Percentiles rank a stretch among this genome's conserved stretches.
These are phyloP conservation scores for Leavenworthia alabamica DNA, from an alignment of 345 rosid genomes.

Conservation along the genomic window DNA sequence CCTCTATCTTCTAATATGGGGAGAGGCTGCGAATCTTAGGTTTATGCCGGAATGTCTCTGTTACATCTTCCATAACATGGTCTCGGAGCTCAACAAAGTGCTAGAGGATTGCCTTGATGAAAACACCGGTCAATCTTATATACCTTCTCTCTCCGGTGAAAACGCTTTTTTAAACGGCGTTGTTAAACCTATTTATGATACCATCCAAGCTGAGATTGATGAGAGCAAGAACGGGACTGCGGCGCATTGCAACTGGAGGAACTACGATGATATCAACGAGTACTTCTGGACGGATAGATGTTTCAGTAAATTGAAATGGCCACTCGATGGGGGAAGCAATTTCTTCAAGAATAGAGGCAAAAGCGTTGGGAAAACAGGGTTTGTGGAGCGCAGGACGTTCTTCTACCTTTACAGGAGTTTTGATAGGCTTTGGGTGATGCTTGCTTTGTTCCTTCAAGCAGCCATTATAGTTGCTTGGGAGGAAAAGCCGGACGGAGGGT, in stretches of 20 bases:
- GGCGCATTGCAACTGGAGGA: conserved; percentile 87
- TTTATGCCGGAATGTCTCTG: conserved; percentile 89
- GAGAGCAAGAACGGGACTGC: conserved; percentile 61
- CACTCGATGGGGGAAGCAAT: conserved; percentile 42
- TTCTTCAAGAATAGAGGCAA: conserved; percentile 43
- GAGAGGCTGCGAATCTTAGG: conserved; percentile 79
- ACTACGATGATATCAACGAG: conserved; percentile 85
- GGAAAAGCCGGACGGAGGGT: conserved; percentile 26
- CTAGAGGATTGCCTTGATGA: conserved; percentile 65
- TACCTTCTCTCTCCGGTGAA: conserved; percentile 50
- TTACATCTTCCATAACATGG: conserved; percentile 86
- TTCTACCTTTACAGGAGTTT: conserved; percentile 80
- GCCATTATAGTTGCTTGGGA: conserved; percentile 73
- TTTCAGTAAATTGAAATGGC: conserved; percentile 68
- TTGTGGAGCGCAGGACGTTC: conserved; percentile 86
- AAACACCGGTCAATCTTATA: conserved; percentile 47
- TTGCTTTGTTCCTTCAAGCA: conserved; percentile 70
- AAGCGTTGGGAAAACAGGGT: conserved; percentile 76
- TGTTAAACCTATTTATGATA: conserved; percentile 62
- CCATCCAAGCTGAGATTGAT: conserved; percentile 50
- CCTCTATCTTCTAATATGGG: conserved; percentile 79
- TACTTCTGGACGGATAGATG: conserved; percentile 89
- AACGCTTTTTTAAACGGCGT: conserved; percentile 50
- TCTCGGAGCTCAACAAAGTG: conserved; percentile 77
- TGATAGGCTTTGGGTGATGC: conserved; percentile 68